Percentiles rank a stretch among this genome's conserved stretches.
phyloP scores from a whole-genome alignment of 2,329 filamentous ascomycete species.

The Clonostachys rhizophaga region DNA sequence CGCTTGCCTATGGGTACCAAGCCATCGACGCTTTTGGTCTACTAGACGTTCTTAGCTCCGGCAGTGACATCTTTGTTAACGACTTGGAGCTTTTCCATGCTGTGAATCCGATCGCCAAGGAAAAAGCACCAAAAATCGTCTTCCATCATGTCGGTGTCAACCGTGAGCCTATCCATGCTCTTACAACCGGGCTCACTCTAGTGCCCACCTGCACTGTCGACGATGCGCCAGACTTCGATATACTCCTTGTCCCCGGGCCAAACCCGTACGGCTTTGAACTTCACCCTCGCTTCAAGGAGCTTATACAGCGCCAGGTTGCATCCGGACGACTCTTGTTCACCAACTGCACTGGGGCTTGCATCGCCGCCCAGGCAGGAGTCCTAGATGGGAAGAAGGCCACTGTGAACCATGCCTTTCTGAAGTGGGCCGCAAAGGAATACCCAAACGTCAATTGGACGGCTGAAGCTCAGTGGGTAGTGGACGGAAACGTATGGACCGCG shows the following conservation, averaged over 20 bases:
- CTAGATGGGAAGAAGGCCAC: constrained; percentile 58
- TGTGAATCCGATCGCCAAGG: constrained; percentile 1
- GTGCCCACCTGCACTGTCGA: constrained; percentile 22
- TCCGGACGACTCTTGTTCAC: constrained; percentile 44
- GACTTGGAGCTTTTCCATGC: constrained; percentile 1
- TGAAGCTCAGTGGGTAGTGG: constrained; percentile 57
- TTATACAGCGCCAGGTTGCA: constrained; percentile 25
- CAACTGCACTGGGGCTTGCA: constrained; percentile 60
- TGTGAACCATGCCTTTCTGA: constrained; percentile 60
- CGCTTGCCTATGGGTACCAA: constrained; percentile 21
- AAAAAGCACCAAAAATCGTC: neutral
- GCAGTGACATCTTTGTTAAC: constrained; percentile 9
- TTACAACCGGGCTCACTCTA: constrained; percentile 9
- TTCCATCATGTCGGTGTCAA: constrained; percentile 27
- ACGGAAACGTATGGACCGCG: constrained; percentile 63
- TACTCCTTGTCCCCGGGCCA: constrained; percentile 26
- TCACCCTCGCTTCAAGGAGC: constrained; percentile 16
- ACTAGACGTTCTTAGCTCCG: constrained; percentile 19
- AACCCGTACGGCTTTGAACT: constrained; percentile 16
- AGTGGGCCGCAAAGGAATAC: constrained; percentile 36
- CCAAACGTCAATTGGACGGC: constrained; percentile 53
- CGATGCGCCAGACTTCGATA: constrained; percentile 26
- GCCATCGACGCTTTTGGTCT: constrained; percentile 23
- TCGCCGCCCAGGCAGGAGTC: constrained; percentile 54
- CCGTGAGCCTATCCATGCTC: constrained; percentile 13